These are phyloP conservation scores for Vitis rupestris DNA, from an alignment of 164 flowering plant genomes.

Conservation along the genomic window DNA sequence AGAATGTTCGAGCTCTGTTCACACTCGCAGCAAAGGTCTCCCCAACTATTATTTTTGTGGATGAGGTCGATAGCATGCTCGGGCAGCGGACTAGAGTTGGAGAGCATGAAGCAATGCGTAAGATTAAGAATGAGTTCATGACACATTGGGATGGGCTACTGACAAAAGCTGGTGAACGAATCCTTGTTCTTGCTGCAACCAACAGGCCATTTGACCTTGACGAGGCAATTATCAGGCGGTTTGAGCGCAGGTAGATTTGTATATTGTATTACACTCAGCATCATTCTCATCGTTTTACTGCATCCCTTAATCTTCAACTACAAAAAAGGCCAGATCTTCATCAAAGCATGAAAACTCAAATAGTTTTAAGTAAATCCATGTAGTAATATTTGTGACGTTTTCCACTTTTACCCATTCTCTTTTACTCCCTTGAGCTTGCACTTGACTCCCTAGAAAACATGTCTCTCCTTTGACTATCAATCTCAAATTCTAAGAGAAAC, in stretches of 20 bases:
- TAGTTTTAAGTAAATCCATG: too few species aligned
- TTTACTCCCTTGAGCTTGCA: background rate
- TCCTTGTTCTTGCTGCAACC: slow-evolving; percentile 85
- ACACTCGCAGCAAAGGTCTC: slow-evolving; percentile 54
- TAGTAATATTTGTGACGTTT: background rate
- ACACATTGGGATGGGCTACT: slow-evolving; percentile 78
- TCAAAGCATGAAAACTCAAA: background rate
- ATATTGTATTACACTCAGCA: background rate
- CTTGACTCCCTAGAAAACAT: background rate
- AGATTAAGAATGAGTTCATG: slow-evolving; percentile 67
- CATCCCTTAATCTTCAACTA: background rate
- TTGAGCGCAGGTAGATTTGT: slow-evolving; percentile 63
- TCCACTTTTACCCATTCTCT: background rate
- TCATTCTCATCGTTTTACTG: background rate
- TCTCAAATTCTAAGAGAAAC: background rate
- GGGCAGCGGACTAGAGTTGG: slow-evolving; percentile 57
- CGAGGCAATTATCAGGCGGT: slow-evolving; percentile 83
- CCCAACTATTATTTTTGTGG: slow-evolving; percentile 64
- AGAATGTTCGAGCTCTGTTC: slow-evolving; percentile 52
- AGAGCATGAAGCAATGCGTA: slow-evolving; percentile 62
- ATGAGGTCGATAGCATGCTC: slow-evolving; percentile 83
- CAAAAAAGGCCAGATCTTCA: background rate
- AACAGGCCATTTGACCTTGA: slow-evolving; percentile 84
- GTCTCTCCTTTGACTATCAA: background rate
- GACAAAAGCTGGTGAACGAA: slow-evolving; percentile 63